Percentiles rank a stretch among this genome's conserved stretches.
Conservation (phyloP, 257 asterid genomes). For the Thymus quinquecostatus region DNA sequence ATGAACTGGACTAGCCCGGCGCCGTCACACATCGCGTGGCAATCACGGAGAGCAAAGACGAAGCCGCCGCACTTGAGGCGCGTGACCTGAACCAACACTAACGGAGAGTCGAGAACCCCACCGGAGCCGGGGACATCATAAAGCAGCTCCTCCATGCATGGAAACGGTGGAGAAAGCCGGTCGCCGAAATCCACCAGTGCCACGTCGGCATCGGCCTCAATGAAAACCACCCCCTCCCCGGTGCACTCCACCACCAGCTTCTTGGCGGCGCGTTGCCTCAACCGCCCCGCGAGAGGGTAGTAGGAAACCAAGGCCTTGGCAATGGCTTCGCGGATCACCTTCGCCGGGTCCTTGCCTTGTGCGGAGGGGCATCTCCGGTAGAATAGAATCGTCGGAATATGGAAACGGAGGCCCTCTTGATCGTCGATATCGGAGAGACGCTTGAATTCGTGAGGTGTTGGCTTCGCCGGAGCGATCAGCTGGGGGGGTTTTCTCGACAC, state of each 20-base stretch:
- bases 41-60: slow-evolving; percentile 59
- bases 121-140: slow-evolving; percentile 56
- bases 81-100: slow-evolving; percentile 63
- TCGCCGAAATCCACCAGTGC: slow-evolving; percentile 54
- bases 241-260: slow-evolving; percentile 76
- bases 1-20: slow-evolving; percentile 65
- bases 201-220: slow-evolving; percentile 64
- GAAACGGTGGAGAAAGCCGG: slow-evolving; percentile 61
- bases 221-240: slow-evolving; percentile 64
- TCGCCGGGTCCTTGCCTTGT: slow-evolving; percentile 49
- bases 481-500: slow-evolving; percentile 48
- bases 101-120: slow-evolving; percentile 46
- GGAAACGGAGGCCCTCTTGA: slow-evolving; percentile 63
- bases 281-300: slow-evolving; percentile 76
- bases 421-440: slow-evolving; percentile 70
- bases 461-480: slow-evolving; percentile 56
- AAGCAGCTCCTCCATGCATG: slow-evolving; percentile 60
- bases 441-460: slow-evolving; percentile 56
- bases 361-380: slow-evolving; percentile 37
- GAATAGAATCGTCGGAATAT: slow-evolving; percentile 55
- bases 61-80: slow-evolving; percentile 47
- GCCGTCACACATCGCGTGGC: slow-evolving; percentile 73
- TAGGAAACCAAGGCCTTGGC: slow-evolving; percentile 56
- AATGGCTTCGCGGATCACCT: slow-evolving; percentile 54
- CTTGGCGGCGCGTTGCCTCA: slow-evolving; percentile 47